A percentile compares a stretch with the other conserved stretches of the same genome.
These are phyloP conservation scores for Glebionis coronaria DNA, from an alignment of 129 eudicot genomes.

Conservation along the genomic window DNA sequence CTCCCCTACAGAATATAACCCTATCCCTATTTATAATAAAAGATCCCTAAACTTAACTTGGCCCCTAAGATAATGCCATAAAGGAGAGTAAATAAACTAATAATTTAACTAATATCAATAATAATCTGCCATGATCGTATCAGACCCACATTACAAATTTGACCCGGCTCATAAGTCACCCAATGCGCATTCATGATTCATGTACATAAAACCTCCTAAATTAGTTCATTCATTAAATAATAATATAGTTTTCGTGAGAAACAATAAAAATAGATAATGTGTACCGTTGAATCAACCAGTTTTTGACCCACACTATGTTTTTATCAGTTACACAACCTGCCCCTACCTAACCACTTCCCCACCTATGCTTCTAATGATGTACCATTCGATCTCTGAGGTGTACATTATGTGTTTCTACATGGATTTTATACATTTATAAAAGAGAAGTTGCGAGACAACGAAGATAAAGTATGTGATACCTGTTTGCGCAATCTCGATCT, in stretches of 20 bases:
- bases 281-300: not conserved
- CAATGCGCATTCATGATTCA: not conserved
- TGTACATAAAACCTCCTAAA: not conserved
- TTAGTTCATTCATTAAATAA: not conserved
- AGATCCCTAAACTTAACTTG: too few species aligned
- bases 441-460: not conserved
- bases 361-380: too few species aligned
- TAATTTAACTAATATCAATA: too few species aligned
- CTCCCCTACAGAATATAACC: too few species aligned
- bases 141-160: too few species aligned
- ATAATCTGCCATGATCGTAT: too few species aligned
- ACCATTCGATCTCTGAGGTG: too few species aligned
- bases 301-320: not conserved
- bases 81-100: too few species aligned
- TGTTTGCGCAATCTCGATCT: slow-evolving; percentile 95
- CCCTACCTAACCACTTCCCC: too few species aligned
- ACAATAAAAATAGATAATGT: not conserved
- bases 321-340: not conserved
- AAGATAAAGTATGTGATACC: slow-evolving; percentile 38
- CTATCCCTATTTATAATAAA: too few species aligned
- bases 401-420: too few species aligned
- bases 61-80: too few species aligned
- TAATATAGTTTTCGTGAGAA: not conserved
- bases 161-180: not conserved
- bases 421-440: not conserved